A percentile compares a stretch with the other conserved stretches of the same genome.
These are phyloP conservation scores for Dendrostoma leiphaemia DNA, from an alignment of 2,329 filamentous ascomycete species.

Conservation along the genomic window DNA sequence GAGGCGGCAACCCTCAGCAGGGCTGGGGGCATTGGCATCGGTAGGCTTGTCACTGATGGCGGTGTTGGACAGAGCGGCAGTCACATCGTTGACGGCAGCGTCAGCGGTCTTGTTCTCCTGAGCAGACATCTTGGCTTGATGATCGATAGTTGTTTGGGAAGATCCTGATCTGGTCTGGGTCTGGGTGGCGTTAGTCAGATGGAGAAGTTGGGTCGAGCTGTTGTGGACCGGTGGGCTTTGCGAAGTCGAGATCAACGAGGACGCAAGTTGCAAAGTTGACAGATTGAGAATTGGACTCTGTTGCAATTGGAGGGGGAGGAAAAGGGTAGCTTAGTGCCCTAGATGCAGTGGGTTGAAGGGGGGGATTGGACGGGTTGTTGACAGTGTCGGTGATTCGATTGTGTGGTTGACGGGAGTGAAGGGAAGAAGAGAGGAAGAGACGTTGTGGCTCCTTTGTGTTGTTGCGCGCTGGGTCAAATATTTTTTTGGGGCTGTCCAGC, in stretches of 20 bases:
- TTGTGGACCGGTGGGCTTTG: slow-evolving; percentile 33
- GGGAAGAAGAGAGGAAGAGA: slow-evolving; percentile 32
- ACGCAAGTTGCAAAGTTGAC: slow-evolving; percentile 30
- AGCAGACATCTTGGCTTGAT: slow-evolving; percentile 76
- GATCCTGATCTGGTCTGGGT: slow-evolving; percentile 31
- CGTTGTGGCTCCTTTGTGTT: slow-evolving; percentile 26
- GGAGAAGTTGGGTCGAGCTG: slow-evolving; percentile 38
- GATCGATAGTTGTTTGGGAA: slow-evolving; percentile 31
- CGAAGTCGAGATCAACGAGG: slow-evolving; percentile 37
- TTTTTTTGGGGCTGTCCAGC: slow-evolving; percentile 27
- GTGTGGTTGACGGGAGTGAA: slow-evolving; percentile 27
- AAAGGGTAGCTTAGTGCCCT: slow-evolving; percentile 91
- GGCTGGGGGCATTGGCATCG: slow-evolving; percentile 92
- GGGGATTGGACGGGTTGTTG: slow-evolving; percentile 35
- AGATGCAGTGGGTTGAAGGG: slow-evolving; percentile 50
- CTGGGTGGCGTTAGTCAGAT: slow-evolving; percentile 34
- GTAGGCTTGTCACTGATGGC: slow-evolving; percentile 58
- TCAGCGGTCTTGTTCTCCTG: slow-evolving; percentile 64
- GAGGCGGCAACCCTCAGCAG: slow-evolving; percentile 96
- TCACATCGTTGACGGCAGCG: slow-evolving; percentile 75
- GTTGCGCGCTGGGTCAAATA: slow-evolving; percentile 30
- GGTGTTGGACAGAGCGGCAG: slow-evolving; percentile 71
- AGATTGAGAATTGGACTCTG: slow-evolving; percentile 63
- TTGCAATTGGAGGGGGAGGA: slow-evolving; percentile 63
- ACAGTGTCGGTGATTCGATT: slow-evolving; percentile 34